Conservation (phyloP, 2,329 filamentous ascomycete genomes). For the Xylaria polymorpha region DNA sequence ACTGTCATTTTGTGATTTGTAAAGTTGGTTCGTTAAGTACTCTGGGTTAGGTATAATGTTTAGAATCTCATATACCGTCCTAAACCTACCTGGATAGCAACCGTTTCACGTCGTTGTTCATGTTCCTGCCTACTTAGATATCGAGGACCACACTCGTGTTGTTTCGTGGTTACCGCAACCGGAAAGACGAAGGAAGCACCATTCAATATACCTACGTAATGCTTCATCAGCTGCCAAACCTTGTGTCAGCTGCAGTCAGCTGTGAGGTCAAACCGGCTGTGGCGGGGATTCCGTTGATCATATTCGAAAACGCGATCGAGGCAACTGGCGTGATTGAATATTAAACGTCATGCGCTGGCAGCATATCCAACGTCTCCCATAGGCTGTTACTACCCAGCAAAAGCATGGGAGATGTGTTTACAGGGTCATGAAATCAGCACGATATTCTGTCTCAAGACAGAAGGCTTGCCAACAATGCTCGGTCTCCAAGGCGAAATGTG, state of each 20-base stretch:
- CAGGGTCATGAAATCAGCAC: slow-evolving; percentile 33
- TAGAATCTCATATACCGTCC: not conserved
- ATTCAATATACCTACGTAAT: not conserved
- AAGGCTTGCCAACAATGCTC: slow-evolving; percentile 56
- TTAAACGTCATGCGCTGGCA: not conserved
- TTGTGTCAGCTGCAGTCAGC: not conserved
- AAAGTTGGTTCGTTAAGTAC: not conserved
- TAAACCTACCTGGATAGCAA: not conserved
- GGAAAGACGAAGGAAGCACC: not conserved
- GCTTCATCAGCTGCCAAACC: not conserved
- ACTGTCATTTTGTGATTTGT: not conserved
- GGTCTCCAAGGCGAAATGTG: slow-evolving; percentile 55
- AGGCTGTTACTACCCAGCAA: not conserved
- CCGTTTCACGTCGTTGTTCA: not conserved
- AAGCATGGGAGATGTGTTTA: slow-evolving; percentile 3
- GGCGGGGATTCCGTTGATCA: not conserved
- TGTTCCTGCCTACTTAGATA: not conserved
- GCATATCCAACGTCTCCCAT: not conserved
- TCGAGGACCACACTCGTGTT: not conserved
- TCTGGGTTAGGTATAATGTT: not conserved
- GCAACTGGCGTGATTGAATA: not conserved
- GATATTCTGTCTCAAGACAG: slow-evolving; percentile 55
- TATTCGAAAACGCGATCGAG: not conserved
- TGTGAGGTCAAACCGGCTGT: not conserved
- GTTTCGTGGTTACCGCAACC: not conserved